These are phyloP conservation scores for Ganoderma boninense DNA, from an alignment of 1,284 basidiomycete species.

Conservation along the genomic window DNA sequence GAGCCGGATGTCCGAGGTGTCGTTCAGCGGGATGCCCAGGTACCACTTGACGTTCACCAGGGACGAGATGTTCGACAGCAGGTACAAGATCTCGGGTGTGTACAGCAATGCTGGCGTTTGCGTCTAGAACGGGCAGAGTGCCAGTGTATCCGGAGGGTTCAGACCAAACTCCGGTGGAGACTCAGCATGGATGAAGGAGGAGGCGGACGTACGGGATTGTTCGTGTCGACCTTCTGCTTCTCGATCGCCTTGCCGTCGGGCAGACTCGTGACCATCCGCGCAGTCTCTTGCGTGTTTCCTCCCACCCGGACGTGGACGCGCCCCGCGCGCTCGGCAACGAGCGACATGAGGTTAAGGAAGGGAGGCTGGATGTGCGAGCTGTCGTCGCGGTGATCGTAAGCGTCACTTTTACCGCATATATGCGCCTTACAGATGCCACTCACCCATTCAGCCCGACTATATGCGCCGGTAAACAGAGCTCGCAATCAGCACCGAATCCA, in stretches of 20 bases:
- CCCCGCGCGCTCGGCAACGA: conserved; percentile 68
- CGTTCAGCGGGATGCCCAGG: conserved; percentile 64
- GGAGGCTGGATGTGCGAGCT: conserved; percentile 63
- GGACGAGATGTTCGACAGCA: conserved; percentile 63
- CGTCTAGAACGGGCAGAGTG: conserved; percentile 39
- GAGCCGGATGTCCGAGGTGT: conserved; percentile 51
- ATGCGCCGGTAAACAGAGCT: neutral
- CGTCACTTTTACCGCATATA: neutral
- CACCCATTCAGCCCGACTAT: conserved; percentile 65
- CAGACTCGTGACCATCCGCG: conserved; percentile 52
- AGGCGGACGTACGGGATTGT: conserved; percentile 30
- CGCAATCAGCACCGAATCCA: neutral
- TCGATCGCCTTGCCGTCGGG: conserved; percentile 30
- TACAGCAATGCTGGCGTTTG: conserved; percentile 66
- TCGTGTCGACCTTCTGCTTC: conserved; percentile 29
- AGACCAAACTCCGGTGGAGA: too few relatives aligned
- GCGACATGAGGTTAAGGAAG: conserved; percentile 81
- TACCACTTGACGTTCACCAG: conserved; percentile 67
- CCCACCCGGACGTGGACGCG: conserved; percentile 71
- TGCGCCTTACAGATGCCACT: conserved; percentile 19
- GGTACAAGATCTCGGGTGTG: conserved; percentile 64
- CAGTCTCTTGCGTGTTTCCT: conserved; percentile 80
- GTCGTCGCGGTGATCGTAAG: neutral
- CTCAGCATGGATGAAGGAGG: too few relatives aligned
- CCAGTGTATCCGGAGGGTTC: neutral